Percentiles rank a stretch among this genome's conserved stretches.
Conservation (phyloP, 2,329 filamentous ascomycete species). For the Nakataea oryzae region DNA sequence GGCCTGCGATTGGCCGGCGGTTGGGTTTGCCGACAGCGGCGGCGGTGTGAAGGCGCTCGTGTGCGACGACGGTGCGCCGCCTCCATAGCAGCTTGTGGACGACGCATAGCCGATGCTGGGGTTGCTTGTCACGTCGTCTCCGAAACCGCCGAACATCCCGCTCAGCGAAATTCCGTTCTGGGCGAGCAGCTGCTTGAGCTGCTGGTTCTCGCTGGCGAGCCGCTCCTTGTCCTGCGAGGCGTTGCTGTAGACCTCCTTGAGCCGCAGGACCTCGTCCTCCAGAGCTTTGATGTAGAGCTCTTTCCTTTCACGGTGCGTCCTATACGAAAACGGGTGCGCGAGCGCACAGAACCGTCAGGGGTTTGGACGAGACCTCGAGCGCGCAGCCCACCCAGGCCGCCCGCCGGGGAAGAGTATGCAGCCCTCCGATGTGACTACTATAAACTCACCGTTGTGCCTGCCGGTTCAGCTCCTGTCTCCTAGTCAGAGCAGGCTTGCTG, state of each 20-base stretch:
- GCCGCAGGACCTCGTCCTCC: slow-evolving; percentile 79
- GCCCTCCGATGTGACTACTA: background rate
- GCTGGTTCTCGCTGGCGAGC: slow-evolving; percentile 67
- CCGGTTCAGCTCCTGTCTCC: slow-evolving; percentile 86
- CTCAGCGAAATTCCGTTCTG: slow-evolving; percentile 37
- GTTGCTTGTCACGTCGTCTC: slow-evolving; percentile 23
- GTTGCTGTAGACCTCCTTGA: slow-evolving; percentile 76
- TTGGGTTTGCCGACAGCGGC: slow-evolving; percentile 13
- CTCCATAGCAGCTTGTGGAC: slow-evolving; percentile 46
- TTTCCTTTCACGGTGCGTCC: slow-evolving; percentile 93
- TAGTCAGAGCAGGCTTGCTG: slow-evolving; percentile 85
- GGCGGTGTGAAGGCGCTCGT: slow-evolving; percentile 37
- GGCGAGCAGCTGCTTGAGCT: slow-evolving; percentile 49
- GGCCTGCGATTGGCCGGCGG: slow-evolving; percentile 5
- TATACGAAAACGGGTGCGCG: slow-evolving; percentile 25
- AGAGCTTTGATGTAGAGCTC: slow-evolving; percentile 92
- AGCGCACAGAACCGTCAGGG: background rate
- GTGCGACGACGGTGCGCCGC: slow-evolving; percentile 26
- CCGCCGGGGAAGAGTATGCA: background rate
- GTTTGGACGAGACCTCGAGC: background rate
- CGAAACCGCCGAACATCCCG: slow-evolving; percentile 13
- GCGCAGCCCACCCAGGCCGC: background rate
- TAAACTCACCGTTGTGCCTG: slow-evolving; percentile 60
- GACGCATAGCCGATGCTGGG: slow-evolving; percentile 36
- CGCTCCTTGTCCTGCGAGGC: slow-evolving; percentile 66